These are phyloP conservation scores for Graphium sp. DNA, from an alignment of 2,329 filamentous ascomycete species.

Conservation along the genomic window DNA sequence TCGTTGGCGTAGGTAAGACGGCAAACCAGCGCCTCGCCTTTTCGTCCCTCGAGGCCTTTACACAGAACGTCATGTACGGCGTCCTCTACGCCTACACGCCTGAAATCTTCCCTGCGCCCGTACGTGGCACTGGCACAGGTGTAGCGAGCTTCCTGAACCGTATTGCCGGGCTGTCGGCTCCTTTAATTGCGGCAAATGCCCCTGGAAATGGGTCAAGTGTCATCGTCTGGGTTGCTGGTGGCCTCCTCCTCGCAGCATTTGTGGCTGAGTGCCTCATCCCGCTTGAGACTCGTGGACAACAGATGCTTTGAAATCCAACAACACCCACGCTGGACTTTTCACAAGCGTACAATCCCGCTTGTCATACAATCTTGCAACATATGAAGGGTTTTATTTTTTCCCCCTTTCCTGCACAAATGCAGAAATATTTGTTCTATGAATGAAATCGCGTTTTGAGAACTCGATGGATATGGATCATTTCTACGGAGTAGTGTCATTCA, in stretches of 20 bases:
- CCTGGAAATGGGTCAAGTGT: slow-evolving; percentile 38
- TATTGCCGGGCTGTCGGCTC: slow-evolving; percentile 48
- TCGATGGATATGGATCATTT: too few relatives aligned
- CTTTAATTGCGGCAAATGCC: slow-evolving; percentile 46
- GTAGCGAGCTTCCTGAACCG: slow-evolving; percentile 58
- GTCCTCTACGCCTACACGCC: slow-evolving; percentile 64
- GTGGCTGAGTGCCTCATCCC: slow-evolving; percentile 42
- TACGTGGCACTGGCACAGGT: slow-evolving; percentile 55
- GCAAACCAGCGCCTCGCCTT: slow-evolving; percentile 44
- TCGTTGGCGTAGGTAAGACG: slow-evolving; percentile 40
- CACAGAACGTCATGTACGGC: slow-evolving; percentile 64
- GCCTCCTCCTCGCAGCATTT: slow-evolving; percentile 40
- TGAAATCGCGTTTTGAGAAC: too few relatives aligned
- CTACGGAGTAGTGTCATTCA: too few relatives aligned
- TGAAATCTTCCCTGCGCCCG: slow-evolving; percentile 58
- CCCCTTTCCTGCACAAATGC: too few relatives aligned
- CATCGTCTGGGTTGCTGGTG: slow-evolving; percentile 40
- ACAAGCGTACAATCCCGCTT: too few relatives aligned
- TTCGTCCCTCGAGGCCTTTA: slow-evolving; percentile 52
- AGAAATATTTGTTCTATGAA: too few relatives aligned
- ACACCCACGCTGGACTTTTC: too few relatives aligned
- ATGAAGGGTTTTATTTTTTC: too few relatives aligned
- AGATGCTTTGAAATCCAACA: slow-evolving; percentile 32
- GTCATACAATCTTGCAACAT: too few relatives aligned
- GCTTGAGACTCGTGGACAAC: slow-evolving; percentile 44